These are phyloP conservation scores for Globisporangium nodosum DNA, from an alignment of 352 stramenopile genomes.

Conservation along the genomic window DNA sequence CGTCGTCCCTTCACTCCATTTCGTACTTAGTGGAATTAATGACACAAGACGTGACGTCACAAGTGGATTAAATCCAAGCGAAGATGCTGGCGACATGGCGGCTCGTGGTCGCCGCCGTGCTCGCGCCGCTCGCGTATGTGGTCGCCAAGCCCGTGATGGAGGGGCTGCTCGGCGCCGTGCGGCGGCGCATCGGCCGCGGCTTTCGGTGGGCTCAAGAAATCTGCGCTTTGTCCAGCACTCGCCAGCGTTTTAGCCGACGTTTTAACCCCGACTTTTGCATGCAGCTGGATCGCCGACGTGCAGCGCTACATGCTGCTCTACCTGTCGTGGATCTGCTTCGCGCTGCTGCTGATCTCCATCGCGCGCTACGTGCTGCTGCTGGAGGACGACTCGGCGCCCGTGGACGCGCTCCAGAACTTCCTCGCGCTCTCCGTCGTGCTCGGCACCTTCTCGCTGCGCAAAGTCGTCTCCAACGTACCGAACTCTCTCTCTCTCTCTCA, in stretches of 20 bases:
- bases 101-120: conserved; percentile 37
- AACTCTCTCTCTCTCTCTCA: not conserved
- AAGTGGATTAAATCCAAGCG: not conserved
- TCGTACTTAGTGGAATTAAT: not conserved
- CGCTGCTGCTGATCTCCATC: conserved; percentile 42
- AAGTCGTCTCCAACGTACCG: conserved; percentile 70
- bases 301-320: conserved; percentile 73
- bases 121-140: conserved; percentile 42
- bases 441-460: conserved; percentile 65
- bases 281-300: conserved; percentile 73
- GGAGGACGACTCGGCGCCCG: conserved; percentile 35
- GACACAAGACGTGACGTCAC: no score
- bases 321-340: conserved; percentile 65
- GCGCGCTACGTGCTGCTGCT: conserved; percentile 51
- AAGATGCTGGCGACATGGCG: conserved; percentile 50
- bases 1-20: not conserved
- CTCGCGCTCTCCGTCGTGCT: conserved; percentile 64
- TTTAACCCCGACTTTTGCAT: not conserved
- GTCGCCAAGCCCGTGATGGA: conserved; percentile 45
- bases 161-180: conserved; percentile 41
- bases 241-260: no score
- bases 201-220: conserved; percentile 28
- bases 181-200: conserved; percentile 51
- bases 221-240: not conserved
- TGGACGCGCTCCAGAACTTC: conserved; percentile 49